Evolutionary conservation across 805 yeast species (phyloP).

Genomic region (Clavispora fructus): DNA sequence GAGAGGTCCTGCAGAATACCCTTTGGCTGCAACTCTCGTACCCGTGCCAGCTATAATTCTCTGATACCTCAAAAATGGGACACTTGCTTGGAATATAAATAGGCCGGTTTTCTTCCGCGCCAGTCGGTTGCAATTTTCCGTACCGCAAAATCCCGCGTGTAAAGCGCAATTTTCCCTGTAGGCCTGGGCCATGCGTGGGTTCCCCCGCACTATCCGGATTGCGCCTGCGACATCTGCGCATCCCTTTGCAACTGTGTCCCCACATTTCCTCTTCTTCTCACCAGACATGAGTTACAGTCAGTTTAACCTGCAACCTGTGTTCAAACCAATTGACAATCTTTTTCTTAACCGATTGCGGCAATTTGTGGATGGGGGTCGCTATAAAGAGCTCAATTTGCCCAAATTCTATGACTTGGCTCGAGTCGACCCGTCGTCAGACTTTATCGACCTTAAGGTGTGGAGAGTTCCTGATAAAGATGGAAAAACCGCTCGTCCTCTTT

Average conservation of each 20-base stretch:
- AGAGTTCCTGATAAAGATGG: constrained; percentile 55
- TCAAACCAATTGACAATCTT: constrained; percentile 71
- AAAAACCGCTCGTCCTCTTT: constrained; percentile 54
- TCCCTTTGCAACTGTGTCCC: neutral
- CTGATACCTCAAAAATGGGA: too few relatives aligned
- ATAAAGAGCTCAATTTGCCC: constrained; percentile 67
- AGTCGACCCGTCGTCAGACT: constrained; percentile 37
- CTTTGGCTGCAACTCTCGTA: neutral
- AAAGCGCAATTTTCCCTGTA: neutral
- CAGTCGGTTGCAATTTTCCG: neutral
- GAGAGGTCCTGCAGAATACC: neutral
- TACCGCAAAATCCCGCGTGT: neutral
- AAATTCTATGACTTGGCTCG: constrained; percentile 68
- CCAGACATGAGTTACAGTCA: constrained; percentile 13
- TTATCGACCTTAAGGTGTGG: constrained; percentile 59
- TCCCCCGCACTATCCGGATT: neutral
- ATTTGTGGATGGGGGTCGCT: constrained; percentile 78
- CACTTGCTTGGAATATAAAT: neutral
- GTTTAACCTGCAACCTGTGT: constrained; percentile 48
- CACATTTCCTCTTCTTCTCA: neutral
- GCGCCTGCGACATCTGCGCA: neutral
- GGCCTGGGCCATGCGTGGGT: neutral
- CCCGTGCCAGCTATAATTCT: too few relatives aligned
- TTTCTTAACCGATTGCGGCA: constrained; percentile 71
- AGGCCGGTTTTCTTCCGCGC: neutral